phyloP scores from a whole-genome alignment of 257 asterid species.

The Ocimum tenuiflorum region DNA sequence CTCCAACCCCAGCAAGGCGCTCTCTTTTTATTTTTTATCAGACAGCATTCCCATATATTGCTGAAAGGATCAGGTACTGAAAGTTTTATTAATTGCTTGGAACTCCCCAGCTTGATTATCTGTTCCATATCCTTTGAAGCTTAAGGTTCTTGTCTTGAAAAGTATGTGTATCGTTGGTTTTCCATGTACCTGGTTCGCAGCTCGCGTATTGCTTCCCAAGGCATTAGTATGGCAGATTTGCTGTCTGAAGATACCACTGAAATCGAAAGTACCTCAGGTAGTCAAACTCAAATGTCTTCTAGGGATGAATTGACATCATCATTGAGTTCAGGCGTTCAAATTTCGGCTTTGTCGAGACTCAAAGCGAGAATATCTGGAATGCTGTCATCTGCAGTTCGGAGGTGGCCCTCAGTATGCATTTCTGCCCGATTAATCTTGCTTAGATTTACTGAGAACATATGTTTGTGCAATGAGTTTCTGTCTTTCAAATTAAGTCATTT shows the following conservation, averaged over 20 bases:
- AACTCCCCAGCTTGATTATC: not conserved
- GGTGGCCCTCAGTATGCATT: slow-evolving; percentile 92
- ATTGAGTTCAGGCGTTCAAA: slow-evolving; percentile 25
- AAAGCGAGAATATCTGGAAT: slow-evolving; percentile 53
- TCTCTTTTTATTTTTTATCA: slow-evolving; percentile 86
- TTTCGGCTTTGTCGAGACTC: slow-evolving; percentile 58
- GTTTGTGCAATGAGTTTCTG: slow-evolving; percentile 10
- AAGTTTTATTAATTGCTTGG: not conserved
- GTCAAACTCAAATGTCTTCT: slow-evolving; percentile 35
- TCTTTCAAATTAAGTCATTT: not conserved
- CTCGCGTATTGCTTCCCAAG: slow-evolving; percentile 79
- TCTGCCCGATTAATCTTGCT: slow-evolving; percentile 24
- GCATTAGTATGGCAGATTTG: slow-evolving; percentile 61
- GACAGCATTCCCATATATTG: slow-evolving; percentile 87
- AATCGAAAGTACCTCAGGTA: slow-evolving; percentile 27
- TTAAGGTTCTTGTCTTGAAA: not conserved
- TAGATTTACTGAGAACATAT: not conserved
- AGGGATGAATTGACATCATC: slow-evolving; percentile 36
- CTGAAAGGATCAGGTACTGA: slow-evolving; percentile 80
- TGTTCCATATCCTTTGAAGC: not conserved
- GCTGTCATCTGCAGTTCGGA: slow-evolving; percentile 56
- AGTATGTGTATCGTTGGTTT: not conserved
- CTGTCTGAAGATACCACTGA: slow-evolving; percentile 39
- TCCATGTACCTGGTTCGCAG: slow-evolving; percentile 40
- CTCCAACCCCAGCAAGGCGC: slow-evolving; percentile 95